Percentiles rank a stretch among this genome's conserved stretches.
These are phyloP conservation scores for Candida saitoana DNA, from an alignment of 805 yeast genomes.

Conservation along the genomic window DNA sequence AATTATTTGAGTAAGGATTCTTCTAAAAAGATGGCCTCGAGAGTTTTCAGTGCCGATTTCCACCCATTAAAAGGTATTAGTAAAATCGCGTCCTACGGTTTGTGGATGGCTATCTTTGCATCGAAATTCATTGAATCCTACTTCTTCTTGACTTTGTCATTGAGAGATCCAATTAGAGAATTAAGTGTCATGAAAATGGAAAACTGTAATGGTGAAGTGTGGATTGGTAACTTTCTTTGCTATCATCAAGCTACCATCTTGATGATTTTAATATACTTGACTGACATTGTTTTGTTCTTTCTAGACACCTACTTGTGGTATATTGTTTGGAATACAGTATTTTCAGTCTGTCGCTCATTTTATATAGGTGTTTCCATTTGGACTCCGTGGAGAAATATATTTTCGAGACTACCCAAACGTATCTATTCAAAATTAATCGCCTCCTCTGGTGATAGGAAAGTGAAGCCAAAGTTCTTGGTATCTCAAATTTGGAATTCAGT, in stretches of 20 bases:
- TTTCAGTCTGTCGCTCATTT: slow-evolving; percentile 67
- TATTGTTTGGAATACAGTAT: slow-evolving; percentile 70
- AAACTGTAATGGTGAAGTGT: slow-evolving; percentile 59
- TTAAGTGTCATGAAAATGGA: slow-evolving; percentile 51
- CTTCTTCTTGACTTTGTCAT: slow-evolving; percentile 67
- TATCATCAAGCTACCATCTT: slow-evolving; percentile 53
- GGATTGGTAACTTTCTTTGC: slow-evolving; percentile 53
- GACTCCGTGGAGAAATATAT: slow-evolving; percentile 86
- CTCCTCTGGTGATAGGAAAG: slow-evolving; percentile 30
- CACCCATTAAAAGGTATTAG: slow-evolving; percentile 51
- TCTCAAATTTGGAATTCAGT: slow-evolving; percentile 82
- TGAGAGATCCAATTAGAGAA: slow-evolving; percentile 71
- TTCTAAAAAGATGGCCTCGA: slow-evolving; percentile 49
- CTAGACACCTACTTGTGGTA: slow-evolving; percentile 86
- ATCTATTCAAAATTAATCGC: slow-evolving; percentile 66
- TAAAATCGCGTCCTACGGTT: slow-evolving; percentile 57
- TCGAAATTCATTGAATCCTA: slow-evolving; percentile 76
- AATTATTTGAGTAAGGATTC: slow-evolving; percentile 24
- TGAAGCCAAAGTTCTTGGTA: slow-evolving; percentile 51
- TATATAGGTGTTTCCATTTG: slow-evolving; percentile 77
- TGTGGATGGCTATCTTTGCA: slow-evolving; percentile 65
- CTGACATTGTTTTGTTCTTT: slow-evolving; percentile 68
- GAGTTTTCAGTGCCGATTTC: slow-evolving; percentile 58
- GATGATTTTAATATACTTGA: slow-evolving; percentile 47
- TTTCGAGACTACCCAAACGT: slow-evolving; percentile 70